Percentiles rank a stretch among this genome's conserved stretches.
phyloP scores from a whole-genome alignment of 2,329 filamentous ascomycete genomes.

The Neopestalotiopsis clavispora region DNA sequence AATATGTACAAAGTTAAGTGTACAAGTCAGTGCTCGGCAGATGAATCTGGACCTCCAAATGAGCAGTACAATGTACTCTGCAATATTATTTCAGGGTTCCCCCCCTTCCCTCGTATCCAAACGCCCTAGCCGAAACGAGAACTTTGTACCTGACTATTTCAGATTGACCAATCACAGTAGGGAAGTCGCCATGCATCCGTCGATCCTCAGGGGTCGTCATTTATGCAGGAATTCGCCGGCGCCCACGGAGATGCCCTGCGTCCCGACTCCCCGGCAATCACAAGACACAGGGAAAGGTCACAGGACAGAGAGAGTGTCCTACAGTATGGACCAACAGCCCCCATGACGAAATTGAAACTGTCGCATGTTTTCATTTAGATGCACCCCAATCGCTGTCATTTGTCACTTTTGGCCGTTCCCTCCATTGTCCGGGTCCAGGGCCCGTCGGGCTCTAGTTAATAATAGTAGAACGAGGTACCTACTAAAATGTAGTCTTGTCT shows the following conservation, averaged over 20 bases:
- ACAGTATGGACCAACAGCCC: background rate
- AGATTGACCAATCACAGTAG: slow-evolving; percentile 1
- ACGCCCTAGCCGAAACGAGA: slow-evolving; percentile 14
- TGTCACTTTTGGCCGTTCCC: background rate
- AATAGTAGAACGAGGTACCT: background rate
- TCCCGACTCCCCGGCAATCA: background rate
- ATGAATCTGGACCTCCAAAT: too few species aligned
- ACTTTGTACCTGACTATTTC: slow-evolving; percentile 10
- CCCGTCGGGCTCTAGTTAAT: background rate
- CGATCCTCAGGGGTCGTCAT: slow-evolving; percentile 12
- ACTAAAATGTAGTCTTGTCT: background rate
- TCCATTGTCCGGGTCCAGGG: background rate
- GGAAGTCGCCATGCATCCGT: background rate
- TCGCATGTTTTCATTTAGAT: slow-evolving; percentile 15
- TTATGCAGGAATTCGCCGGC: slow-evolving; percentile 1
- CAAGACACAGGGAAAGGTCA: background rate
- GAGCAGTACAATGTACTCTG: too few species aligned
- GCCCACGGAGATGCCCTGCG: background rate
- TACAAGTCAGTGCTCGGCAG: too few species aligned
- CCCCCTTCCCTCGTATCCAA: background rate
- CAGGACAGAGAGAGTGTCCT: background rate
- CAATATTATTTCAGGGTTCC: slow-evolving; percentile 7
- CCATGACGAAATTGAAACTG: slow-evolving; percentile 17
- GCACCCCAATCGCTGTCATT: background rate
- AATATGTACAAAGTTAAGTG: too few species aligned